Conservation (phyloP, 495 filamentous ascomycete genomes). For the Bacidia gigantensis region DNA sequence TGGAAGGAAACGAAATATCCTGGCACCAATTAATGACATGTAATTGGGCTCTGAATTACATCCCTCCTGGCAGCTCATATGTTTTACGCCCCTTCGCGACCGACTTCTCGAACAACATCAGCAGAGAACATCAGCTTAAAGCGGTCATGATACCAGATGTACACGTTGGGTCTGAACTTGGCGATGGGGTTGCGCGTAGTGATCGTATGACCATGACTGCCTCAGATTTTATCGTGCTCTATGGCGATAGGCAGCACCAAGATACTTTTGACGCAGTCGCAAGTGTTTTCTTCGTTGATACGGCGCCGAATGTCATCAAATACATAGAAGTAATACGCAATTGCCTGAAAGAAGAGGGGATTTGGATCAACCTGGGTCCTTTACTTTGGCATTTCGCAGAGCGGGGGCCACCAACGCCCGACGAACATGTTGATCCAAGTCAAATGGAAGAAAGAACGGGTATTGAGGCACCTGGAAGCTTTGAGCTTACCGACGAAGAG, state of each 20-base stretch:
- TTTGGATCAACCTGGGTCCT: slow-evolving; percentile 84
- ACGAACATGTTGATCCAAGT: slow-evolving; percentile 13
- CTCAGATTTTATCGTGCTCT: slow-evolving; percentile 69
- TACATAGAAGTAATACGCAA: slow-evolving; percentile 73
- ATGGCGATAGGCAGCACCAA: slow-evolving; percentile 43
- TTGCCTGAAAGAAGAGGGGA: slow-evolving; percentile 62
- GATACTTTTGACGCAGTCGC: slow-evolving; percentile 67
- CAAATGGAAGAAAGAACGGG: slow-evolving; percentile 21
- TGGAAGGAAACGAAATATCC: slow-evolving; percentile 91
- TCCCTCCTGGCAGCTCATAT: slow-evolving; percentile 28
- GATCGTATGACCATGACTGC: slow-evolving; percentile 76
- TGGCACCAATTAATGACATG: slow-evolving; percentile 84
- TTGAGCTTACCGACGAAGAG: slow-evolving; percentile 82
- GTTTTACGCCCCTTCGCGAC: slow-evolving; percentile 65
- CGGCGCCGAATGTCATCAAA: slow-evolving; percentile 77
- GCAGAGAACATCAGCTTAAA: slow-evolving; percentile 54
- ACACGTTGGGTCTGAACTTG: slow-evolving; percentile 47
- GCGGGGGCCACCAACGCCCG: slow-evolving; percentile 6
- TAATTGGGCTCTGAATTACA: slow-evolving; percentile 77
- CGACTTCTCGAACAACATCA: slow-evolving; percentile 65
- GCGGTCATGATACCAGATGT: slow-evolving; percentile 63
- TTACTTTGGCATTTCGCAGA: slow-evolving; percentile 77
- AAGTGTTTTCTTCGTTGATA: slow-evolving; percentile 93
- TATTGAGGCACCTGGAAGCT: slow-evolving; percentile 66
- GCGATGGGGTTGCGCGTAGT: slow-evolving; percentile 11